Conservation (phyloP, 129 eudicot genomes). For the Daucus carota region DNA sequence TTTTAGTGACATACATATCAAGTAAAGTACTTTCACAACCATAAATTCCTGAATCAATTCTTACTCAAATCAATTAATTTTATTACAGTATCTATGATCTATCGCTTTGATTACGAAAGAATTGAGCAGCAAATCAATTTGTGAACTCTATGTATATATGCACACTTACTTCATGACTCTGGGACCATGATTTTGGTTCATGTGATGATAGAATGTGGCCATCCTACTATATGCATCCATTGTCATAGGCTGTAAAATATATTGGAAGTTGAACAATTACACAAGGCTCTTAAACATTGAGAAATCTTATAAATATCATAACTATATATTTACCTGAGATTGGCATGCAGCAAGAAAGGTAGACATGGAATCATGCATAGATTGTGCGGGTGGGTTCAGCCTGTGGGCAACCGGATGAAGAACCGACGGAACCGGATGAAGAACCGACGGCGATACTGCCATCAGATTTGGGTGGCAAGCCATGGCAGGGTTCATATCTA, state of each 20-base stretch:
- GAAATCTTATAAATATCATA: not conserved
- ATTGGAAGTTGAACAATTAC: not conserved
- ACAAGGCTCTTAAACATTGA: not conserved
- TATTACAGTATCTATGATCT: not conserved
- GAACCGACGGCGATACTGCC: slow-evolving; percentile 26
- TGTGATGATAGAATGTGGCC: slow-evolving; percentile 54
- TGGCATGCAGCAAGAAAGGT: slow-evolving; percentile 47
- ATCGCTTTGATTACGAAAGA: not conserved
- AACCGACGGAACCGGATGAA: slow-evolving; percentile 30
- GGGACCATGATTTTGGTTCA: slow-evolving; percentile 40
- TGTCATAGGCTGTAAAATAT: slow-evolving; percentile 50
- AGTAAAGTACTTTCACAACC: not conserved
- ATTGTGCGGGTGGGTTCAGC: slow-evolving; percentile 8
- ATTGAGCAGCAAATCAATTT: not conserved
- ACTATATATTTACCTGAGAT: slow-evolving; percentile 28
- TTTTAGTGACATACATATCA: not conserved
- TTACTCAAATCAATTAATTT: not conserved
- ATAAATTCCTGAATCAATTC: not conserved
- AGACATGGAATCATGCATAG: slow-evolving; percentile 30
- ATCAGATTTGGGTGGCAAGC: slow-evolving; percentile 24
- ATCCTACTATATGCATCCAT: slow-evolving; percentile 61
- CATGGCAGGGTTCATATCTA: slow-evolving; percentile 41
- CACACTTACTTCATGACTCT: slow-evolving; percentile 23
- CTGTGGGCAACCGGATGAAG: slow-evolving; percentile 34
- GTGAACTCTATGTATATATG: not conserved